phyloP scores from a whole-genome alignment of 1,284 basidiomycete genomes.

The Cystobasidiaceae sp. region DNA sequence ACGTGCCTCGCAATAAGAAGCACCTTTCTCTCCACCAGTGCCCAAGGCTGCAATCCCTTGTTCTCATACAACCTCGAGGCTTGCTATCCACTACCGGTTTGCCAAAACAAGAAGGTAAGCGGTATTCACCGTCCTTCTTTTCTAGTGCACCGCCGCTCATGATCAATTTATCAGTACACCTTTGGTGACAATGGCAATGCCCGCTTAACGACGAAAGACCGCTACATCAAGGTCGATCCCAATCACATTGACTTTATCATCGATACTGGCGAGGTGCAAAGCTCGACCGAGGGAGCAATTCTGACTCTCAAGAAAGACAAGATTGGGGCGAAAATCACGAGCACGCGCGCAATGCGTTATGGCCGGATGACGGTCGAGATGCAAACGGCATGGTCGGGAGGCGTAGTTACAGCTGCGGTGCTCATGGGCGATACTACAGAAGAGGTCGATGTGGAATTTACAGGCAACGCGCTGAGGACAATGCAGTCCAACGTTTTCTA shows the following conservation, averaged over 20 bases:
- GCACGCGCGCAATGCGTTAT: conserved; percentile 26
- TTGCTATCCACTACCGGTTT: conserved; percentile 18
- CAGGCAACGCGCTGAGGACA: conserved; percentile 3
- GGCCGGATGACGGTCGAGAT: conserved; percentile 18
- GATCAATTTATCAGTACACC: neutral
- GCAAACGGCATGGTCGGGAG: conserved; percentile 26
- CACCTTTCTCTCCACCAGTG: neutral
- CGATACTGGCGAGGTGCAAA: conserved; percentile 4
- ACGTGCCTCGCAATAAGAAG: neutral
- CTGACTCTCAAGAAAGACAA: conserved; percentile 15
- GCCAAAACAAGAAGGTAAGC: conserved; percentile 14
- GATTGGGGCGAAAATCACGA: conserved; percentile 12
- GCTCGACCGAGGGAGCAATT: neutral
- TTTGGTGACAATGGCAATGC: conserved; percentile 23
- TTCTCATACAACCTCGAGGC: conserved; percentile 7
- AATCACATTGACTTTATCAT: conserved; percentile 17
- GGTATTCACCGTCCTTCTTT: neutral
- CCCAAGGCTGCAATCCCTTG: conserved; percentile 16
- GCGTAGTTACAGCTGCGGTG: conserved; percentile 25
- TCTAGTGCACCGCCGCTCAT: neutral
- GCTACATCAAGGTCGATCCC: conserved; percentile 13
- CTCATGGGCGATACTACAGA: conserved; percentile 26
- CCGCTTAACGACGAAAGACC: conserved; percentile 12
- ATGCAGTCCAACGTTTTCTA: conserved; percentile 27
- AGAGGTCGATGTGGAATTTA: conserved; percentile 28